Evolutionary conservation across 768 basidiomycete species (phyloP), one percentile per base, ranked within the genome.

Genomic region (Boletus rubescentipes): DNA sequence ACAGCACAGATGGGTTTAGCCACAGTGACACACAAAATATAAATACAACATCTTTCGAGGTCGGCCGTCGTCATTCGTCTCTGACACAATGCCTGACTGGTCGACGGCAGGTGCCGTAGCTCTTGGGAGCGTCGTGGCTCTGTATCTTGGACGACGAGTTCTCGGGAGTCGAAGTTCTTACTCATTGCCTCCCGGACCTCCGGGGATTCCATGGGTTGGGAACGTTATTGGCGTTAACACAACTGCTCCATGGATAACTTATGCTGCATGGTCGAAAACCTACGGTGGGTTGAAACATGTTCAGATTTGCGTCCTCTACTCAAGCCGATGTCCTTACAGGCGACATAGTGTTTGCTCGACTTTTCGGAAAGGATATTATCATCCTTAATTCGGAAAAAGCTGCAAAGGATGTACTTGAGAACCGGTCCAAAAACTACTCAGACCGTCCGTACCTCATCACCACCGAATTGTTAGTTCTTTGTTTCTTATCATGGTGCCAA

Each of bases 161-260:
- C 5, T 59, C n/a, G 10, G 16, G 5, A 30, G 14, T 9, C 29
- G 18, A 39, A 30, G 21, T 10, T 4, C 41, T 15, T 12, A 18
- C 23, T 42, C 48, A 3, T 29, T 60, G 1, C 58, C 59, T 2
- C 59, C 59, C 1, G 59, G 59, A 9, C 59, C 59, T 15, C 45
- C 48, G 1, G 53, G 57, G 5, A 8, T 58, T 8, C 49, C 57
- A 0, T 57, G 42, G 42, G 18, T 55, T 9, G 56, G 56, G 20
- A 57, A 49, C 14, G 34, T 49, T 5, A 18, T 49, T 15, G 58
- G 47, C 16, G 5, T 59, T 4, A 3, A 59, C 8, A 0, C 47
- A 9, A 4, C 15, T 34, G 11, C 51, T 2, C 58, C 58, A 23
- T 59, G 58, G 58, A 10, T 23, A 20, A 59, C 57, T 5, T 59